phyloP scores from a whole-genome alignment of 495 filamentous ascomycete genomes.

The Chaetomium tenue region DNA sequence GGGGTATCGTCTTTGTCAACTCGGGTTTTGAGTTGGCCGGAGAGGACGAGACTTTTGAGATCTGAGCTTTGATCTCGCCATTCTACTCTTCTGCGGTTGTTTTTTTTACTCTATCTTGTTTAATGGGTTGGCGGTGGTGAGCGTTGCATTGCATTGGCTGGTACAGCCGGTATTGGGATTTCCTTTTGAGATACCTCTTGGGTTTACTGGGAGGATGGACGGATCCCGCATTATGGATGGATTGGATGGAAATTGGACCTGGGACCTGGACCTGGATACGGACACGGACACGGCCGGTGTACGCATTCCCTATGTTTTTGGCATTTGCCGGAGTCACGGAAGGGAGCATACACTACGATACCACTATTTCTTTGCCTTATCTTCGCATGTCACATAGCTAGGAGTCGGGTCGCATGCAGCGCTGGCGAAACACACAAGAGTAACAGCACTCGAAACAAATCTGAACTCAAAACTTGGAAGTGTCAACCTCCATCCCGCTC shows the following conservation, averaged over 20 bases:
- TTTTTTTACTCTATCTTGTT: not conserved
- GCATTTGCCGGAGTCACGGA: conserved; percentile 13
- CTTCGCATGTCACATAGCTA: conserved; percentile 2
- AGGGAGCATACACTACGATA: conserved; percentile 10
- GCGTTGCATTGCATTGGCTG: conserved; percentile 7
- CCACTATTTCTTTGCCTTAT: not conserved
- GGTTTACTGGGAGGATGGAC: conserved; percentile 1
- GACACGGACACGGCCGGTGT: not conserved
- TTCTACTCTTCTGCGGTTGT: not conserved
- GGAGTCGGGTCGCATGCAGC: not conserved
- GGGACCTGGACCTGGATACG: not conserved
- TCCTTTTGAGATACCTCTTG: not conserved
- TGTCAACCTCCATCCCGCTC: not conserved
- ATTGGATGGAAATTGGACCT: not conserved
- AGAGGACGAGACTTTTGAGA: conserved; percentile 37
- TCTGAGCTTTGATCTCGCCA: conserved; percentile 3
- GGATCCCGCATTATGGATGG: not conserved
- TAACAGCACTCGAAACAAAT: not conserved
- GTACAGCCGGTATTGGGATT: not conserved
- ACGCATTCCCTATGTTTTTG: conserved; percentile 6
- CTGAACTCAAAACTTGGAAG: not conserved
- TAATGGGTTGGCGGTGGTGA: not conserved
- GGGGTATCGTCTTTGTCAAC: conserved; percentile 48
- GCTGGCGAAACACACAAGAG: conserved; percentile 6
- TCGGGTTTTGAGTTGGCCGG: conserved; percentile 23